These are phyloP conservation scores for Salix koriyanagi DNA, from an alignment of 345 rosid genomes.

Conservation along the genomic window DNA sequence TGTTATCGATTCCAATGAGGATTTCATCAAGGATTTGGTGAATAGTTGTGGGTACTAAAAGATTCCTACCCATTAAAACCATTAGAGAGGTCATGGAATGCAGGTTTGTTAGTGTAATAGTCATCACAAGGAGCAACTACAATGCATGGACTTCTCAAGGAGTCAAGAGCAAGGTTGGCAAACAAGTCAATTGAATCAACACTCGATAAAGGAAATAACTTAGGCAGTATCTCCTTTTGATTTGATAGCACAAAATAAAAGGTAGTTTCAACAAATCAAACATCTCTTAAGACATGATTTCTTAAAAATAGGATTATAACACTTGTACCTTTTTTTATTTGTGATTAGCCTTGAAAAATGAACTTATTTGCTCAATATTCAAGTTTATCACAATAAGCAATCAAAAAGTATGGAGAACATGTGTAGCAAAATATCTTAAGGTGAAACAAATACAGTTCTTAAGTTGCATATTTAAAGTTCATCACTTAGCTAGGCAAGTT, in stretches of 20 bases:
- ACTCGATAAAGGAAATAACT: neutral
- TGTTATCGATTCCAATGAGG: neutral
- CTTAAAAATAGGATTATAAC: neutral
- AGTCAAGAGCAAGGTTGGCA: too few relatives aligned
- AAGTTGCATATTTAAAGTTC: neutral
- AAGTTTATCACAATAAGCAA: neutral
- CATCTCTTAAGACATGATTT: neutral
- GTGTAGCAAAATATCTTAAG: neutral
- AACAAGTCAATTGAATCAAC: neutral
- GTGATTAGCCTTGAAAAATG: neutral
- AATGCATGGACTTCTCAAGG: neutral
- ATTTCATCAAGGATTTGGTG: neutral
- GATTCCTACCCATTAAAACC: too few relatives aligned
- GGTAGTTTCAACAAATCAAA: too few relatives aligned
- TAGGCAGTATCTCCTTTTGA: neutral
- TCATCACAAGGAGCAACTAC: too few relatives aligned
- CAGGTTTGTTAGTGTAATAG: too few relatives aligned
- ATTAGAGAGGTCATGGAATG: neutral
- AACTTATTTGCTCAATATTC: too few relatives aligned
- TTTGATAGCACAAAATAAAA: too few relatives aligned
- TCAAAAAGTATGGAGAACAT: neutral
- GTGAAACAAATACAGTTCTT: neutral
- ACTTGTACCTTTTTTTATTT: neutral
- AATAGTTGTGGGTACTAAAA: rapidly evolving
- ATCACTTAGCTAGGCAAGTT: neutral